Conservation (phyloP, 1,284 basidiomycete genomes). For the Volvariella volvacea region DNA sequence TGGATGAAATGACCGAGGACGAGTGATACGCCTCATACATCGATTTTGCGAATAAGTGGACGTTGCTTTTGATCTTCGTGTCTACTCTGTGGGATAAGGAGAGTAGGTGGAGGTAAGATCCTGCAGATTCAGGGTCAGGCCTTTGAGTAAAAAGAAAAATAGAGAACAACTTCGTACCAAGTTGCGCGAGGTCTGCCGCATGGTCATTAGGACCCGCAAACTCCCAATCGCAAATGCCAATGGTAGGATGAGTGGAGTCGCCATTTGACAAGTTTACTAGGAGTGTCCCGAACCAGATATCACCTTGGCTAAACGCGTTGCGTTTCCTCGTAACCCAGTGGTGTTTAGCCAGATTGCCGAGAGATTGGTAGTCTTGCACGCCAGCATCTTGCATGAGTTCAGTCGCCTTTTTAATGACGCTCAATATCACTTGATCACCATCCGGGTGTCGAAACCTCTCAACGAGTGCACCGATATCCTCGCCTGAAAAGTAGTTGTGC, state of each 20-base stretch:
- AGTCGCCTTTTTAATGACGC: not conserved
- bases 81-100: not conserved
- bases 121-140: not conserved
- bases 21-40: not conserved
- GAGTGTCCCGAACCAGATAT: slow-evolving; percentile 9
- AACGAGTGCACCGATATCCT: not conserved
- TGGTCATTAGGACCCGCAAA: slow-evolving; percentile 9
- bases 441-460: not conserved
- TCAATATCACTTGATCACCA: slow-evolving; percentile 1
- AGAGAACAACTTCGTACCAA: slow-evolving; percentile 7
- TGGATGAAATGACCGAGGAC: not conserved
- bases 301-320: slow-evolving; percentile 7
- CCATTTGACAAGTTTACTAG: slow-evolving; percentile 1
- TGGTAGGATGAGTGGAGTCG: not conserved
- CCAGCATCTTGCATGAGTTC: slow-evolving; percentile 5
- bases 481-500: slow-evolving; percentile 1
- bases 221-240: slow-evolving; percentile 9
- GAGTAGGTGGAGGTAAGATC: not conserved
- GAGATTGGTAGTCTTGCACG: slow-evolving; percentile 3
- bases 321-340: slow-evolving; percentile 6
- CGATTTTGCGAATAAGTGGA: not conserved
- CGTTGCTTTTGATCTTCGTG: not conserved
- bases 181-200: slow-evolving; percentile 9
- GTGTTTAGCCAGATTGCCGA: slow-evolving; percentile 5
- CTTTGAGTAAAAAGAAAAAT: not conserved